A percentile compares a stretch with the other conserved stretches of the same genome.
Evolutionary conservation across 2,329 filamentous ascomycete species (phyloP).

Genomic region (Neurospora crassa): DNA sequence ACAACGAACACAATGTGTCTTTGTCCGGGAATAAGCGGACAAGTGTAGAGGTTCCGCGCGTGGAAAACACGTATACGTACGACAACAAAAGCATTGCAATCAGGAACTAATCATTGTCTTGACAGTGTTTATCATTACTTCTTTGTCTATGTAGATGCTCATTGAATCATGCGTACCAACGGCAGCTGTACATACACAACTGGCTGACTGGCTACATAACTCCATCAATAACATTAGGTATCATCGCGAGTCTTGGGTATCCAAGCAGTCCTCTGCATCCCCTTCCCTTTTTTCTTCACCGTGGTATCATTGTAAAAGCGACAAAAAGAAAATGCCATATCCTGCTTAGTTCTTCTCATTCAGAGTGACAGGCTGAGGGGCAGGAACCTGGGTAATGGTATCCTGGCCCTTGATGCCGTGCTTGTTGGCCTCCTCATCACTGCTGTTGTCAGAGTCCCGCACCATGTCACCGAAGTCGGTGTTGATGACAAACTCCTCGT

Average conservation of each 20-base stretch:
- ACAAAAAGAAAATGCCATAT: neutral
- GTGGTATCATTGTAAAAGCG: neutral
- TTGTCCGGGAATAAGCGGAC: neutral
- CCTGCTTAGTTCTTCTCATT: neutral
- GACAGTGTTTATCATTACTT: neutral
- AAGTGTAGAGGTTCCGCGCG: neutral
- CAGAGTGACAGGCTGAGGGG: neutral
- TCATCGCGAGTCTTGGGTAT: neutral
- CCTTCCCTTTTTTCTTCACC: neutral
- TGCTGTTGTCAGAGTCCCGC: conserved; percentile 24
- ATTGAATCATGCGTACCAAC: neutral
- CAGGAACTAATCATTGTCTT: neutral
- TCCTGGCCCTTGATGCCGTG: neutral
- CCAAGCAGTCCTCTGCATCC: neutral
- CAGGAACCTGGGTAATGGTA: neutral
- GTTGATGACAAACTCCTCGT: conserved; percentile 33
- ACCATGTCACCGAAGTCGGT: conserved; percentile 28
- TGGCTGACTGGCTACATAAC: neutral
- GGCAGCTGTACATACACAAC: neutral
- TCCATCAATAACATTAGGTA: neutral
- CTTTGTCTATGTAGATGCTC: neutral
- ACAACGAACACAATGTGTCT: no score
- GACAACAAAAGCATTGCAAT: neutral
- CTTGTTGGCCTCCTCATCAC: conserved; percentile 9
- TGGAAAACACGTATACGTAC: neutral